phyloP scores from a whole-genome alignment of 305 asterid species.

The Lippia alba region DNA sequence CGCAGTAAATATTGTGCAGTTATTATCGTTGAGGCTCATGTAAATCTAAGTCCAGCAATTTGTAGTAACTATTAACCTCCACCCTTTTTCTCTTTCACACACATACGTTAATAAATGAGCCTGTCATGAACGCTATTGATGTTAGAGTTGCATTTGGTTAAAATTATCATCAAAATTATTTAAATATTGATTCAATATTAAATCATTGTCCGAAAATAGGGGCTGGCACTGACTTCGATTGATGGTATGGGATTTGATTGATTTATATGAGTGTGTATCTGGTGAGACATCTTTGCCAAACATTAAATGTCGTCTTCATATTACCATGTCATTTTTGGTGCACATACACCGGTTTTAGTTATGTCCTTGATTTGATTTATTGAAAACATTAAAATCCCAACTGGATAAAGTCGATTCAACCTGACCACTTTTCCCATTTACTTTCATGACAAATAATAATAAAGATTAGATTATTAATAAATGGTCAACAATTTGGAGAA shows the following conservation, averaged over 20 bases:
- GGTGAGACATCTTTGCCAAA: conserved; percentile 7
- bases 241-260: neutral
- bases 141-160: too few species aligned
- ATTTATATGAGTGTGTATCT: neutral
- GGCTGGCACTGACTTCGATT: neutral
- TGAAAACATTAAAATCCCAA: neutral
- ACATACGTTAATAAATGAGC: neutral
- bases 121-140: too few species aligned
- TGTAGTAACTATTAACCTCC: too few species aligned
- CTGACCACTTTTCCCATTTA: neutral
- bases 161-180: too few species aligned
- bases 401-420: neutral
- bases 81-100: neutral
- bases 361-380: neutral
- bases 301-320: neutral
- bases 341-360: neutral
- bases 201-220: neutral
- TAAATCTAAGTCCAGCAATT: conserved; percentile 1
- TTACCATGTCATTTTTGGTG: neutral
- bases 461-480: too few species aligned
- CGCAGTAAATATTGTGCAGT: conserved; percentile 24
- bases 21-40: conserved; percentile 26
- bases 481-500: neutral
- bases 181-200: neutral
- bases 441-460: too few species aligned